Evolutionary conservation across 768 basidiomycete species (phyloP), one percentile per base, ranked within the genome.

Genomic region (Agaricus subrufescens): DNA sequence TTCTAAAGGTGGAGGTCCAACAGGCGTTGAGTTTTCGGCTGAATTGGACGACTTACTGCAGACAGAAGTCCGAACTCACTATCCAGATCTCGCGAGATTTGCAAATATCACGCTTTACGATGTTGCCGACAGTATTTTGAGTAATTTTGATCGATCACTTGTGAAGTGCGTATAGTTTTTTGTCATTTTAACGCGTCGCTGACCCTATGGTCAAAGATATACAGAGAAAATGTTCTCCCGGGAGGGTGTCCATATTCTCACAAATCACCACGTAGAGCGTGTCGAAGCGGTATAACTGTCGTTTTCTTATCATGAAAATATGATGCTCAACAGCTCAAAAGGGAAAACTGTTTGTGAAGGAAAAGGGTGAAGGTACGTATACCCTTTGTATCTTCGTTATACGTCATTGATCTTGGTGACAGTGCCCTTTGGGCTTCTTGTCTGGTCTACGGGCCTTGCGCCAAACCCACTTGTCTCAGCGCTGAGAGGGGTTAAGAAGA

Each of bases 391-490:
- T 23, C 15, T 14, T 15, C 10, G 30, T 48, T 48, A 34, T 7
- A 25, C 38, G 50, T 54, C 49, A 47, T 46, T 15, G 10, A 57
- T 4, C 51, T 46, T 12, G 29, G 30, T 31, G 39, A 58, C 57
- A 91, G 91, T 91, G 38, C 85, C 83, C 5, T 90, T 87, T 67
- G 91, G 93, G 26, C 73, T 94, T 23, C 78, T 91, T 10, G 90
- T 94, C 14, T 94, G 92, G 92, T 87, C 85, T 58, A 94, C 93
- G 2, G 93, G 92, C 1, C 74, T 94, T 2, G 80, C 89, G 4
- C 83, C 90, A 3, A 94, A 94, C 65, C 91, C 93, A 6, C 72
- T 94, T 27, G 79, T 94, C 50, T 69, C 78, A 57, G 75, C 79
- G 0, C 80, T 91, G 46, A 67, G 71, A 6, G 82, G 79, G 46